Base-by-base conservation (phyloP, 2,329 filamentous ascomycete genomes). In the Chaetomiaceae sp. region DNA sequence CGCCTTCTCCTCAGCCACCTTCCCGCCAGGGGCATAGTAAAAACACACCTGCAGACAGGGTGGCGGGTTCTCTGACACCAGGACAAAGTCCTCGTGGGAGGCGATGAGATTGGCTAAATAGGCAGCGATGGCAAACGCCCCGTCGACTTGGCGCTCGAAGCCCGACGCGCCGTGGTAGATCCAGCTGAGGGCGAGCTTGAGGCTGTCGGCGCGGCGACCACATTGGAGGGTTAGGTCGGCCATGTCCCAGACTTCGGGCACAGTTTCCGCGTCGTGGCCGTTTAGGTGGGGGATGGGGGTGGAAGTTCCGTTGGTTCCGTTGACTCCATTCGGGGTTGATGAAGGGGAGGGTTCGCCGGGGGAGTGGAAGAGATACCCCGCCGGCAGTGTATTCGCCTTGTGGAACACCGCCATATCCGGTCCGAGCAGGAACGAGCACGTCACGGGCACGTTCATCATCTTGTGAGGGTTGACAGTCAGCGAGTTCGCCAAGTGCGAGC, bases 31-130 rank as follows among this genome's bases (percentile, higher is more conserved):
- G 0, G 85, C 83, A 64, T 88, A 91, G 69, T 96, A 96, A 69
- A 97, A 97, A 75, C 92, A 96, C 20, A 97, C 88, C 72, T 97
- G 94, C 67, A 96, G 74, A 71, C 92, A 97, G 0, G 89, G 89
- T 43, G 91, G 85, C 23, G 90, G 88, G 63, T 88, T 85, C 52
- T 82, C 77, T 11, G 84, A 88, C 3, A 96, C 81, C 15, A 95
- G 75, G 17, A 81, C 72, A 62, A 97, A 87, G 61, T 88, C 75
- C 0, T 72, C 66, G 38, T 77, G 76, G 14, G 72, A 43, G 5
- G 75, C 69, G 2, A 96, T 66, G 1, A 84, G 69, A 0, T 66
- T 66, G 0, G 86, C 82, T n/a, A 97, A 75, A 61, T 89, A 78
- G 4, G 77, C 74, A 0, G 91, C 91, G 56, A 83, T 78, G 9